Conservation (phyloP, 129 eudicot species). For the Helianthus annuus region DNA sequence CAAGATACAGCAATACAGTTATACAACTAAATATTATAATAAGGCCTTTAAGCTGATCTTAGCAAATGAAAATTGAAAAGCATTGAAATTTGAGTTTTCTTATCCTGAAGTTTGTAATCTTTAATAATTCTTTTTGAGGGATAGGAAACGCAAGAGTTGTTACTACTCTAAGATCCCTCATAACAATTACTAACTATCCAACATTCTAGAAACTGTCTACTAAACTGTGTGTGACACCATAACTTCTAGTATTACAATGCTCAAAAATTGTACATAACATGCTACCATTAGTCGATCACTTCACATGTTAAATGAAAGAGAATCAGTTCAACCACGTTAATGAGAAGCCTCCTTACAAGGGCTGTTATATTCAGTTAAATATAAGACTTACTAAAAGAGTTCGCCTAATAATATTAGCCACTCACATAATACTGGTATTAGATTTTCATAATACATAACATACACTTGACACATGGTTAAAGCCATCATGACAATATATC, state of each 20-base stretch:
- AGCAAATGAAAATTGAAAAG: neutral
- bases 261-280: neutral
- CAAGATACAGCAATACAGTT: neutral
- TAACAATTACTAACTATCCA: neutral
- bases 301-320: slow-evolving; percentile 5
- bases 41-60: neutral
- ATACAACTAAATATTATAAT: neutral
- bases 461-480: neutral
- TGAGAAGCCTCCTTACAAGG: neutral
- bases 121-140: too few relatives aligned
- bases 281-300: neutral
- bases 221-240: neutral
- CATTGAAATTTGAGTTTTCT: neutral
- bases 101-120: neutral
- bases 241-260: slow-evolving; percentile 2
- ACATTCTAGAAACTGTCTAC: slow-evolving; percentile 4
- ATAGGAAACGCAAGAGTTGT: neutral
- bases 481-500: slow-evolving; percentile 12
- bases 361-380: neutral
- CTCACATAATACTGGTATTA: neutral
- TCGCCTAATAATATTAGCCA: neutral
- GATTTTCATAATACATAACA: neutral
- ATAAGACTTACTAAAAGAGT: too few relatives aligned
- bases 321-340: neutral
- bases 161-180: neutral